These are phyloP conservation scores for Penicillium sp. DNA, from an alignment of 2,329 filamentous ascomycete species.

Conservation along the genomic window DNA sequence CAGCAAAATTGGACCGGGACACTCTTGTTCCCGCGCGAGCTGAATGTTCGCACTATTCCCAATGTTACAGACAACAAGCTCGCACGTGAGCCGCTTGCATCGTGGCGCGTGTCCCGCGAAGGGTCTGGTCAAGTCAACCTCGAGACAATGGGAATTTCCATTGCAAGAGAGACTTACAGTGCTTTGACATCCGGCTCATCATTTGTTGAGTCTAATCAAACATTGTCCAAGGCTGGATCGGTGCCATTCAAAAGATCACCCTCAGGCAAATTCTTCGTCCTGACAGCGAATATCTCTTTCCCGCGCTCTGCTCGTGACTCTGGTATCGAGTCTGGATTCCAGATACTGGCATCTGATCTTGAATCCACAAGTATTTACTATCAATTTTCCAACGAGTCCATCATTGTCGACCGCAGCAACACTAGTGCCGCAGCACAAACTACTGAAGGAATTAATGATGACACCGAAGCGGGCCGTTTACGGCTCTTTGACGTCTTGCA, in stretches of 20 bases:
- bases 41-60: constrained; percentile 9
- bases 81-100: neutral
- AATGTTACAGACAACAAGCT: constrained; percentile 18
- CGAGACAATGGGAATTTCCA: constrained; percentile 19
- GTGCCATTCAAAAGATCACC: constrained; percentile 1
- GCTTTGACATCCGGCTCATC: constrained; percentile 4
- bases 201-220: constrained; percentile 3
- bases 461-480: constrained; percentile 12
- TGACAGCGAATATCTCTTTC: constrained; percentile 3
- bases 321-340: constrained; percentile 12
- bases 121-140: constrained; percentile 4
- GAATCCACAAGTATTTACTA: constrained; percentile 21
- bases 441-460: constrained; percentile 10
- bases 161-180: constrained; percentile 17
- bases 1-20: constrained; percentile 19
- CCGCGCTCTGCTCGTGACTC: constrained; percentile 3
- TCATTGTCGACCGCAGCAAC: constrained; percentile 18
- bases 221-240: neutral
- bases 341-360: constrained; percentile 14
- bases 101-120: constrained; percentile 8
- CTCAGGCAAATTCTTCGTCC: constrained; percentile 4
- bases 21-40: constrained; percentile 17
- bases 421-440: constrained; percentile 18
- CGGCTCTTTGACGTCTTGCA: constrained; percentile 17
- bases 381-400: constrained; percentile 24